Base-by-base conservation (phyloP, 768 basidiomycete genomes). In the Kwoniella newhampshirensis region DNA sequence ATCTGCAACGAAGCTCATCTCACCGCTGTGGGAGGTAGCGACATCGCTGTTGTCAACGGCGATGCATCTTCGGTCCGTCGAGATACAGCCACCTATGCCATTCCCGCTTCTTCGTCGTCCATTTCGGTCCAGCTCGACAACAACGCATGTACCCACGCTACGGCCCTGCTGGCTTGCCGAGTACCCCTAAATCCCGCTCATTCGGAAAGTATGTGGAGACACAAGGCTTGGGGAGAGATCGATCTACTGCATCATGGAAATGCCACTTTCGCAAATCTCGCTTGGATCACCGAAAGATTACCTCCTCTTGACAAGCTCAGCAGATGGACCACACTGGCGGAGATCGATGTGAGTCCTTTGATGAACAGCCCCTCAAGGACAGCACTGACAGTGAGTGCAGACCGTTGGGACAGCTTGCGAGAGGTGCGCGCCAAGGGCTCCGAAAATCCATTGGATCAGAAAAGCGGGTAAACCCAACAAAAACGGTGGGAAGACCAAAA, bases 241-340 rank as follows among this genome's bases (percentile, higher is more conserved):
- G 90, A 94, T 74, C 87, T 88, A 64, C 80, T 90, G 8, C 87
- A 93, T 64, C 89, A 94, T 70, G 85, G 91, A 3, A 79, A 82
- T 11, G 67, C 72, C 11, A 86, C 85, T 1, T 94, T 92, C 80
- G 84, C 83, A 59, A 80, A 85, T 4, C 72, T 94, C 15, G 87
- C 91, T 1, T 97, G 93, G 92, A 77, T 96, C 18, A 79, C 90
- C 21, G 89, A 92, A 70, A 84, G 90, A 47, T 82, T 93, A 59
- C 85, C 88, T 12, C 83, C 85, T 56, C 83, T 91, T 54, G 83
- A 87, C 21, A 84, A 84, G 35, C 78, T 82, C 55, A 82, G 87
- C 65, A 78, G 77, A 25, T 97, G 93, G 93, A 86, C 88, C 54
- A 59, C 72, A 1, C 77, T 86, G 27, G 77, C 81, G 2, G 63